A percentile compares a stretch with the other conserved stretches of the same genome.
phyloP scores from a whole-genome alignment of 192 early-diverging fungal species.

The Coemansia sp. region DNA sequence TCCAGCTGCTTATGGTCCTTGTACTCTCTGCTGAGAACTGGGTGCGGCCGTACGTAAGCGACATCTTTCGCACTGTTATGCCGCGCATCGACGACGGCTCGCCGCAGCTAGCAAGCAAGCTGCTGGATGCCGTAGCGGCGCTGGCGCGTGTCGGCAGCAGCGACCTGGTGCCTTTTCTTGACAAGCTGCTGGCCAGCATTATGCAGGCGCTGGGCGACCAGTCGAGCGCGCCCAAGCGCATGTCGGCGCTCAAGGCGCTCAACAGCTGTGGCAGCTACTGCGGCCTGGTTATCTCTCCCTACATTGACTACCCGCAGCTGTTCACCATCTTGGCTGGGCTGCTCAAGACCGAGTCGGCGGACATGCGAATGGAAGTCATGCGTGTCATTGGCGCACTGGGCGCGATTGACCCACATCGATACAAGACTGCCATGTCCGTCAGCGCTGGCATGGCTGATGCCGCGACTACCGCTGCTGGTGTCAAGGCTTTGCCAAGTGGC shows the following conservation, averaged over 20 bases:
- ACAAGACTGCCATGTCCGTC: constrained; percentile 15
- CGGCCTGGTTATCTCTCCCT: constrained; percentile 86
- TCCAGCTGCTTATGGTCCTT: constrained; percentile 69
- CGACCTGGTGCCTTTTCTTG: constrained; percentile 75
- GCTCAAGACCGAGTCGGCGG: constrained; percentile 75
- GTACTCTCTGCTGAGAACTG: constrained; percentile 74
- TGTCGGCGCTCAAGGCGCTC: constrained; percentile 83
- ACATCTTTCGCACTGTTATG: constrained; percentile 79
- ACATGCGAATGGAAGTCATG: constrained; percentile 78
- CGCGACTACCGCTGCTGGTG: background rate
- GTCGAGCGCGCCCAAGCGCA: constrained; percentile 74
- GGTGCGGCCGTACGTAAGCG: constrained; percentile 86
- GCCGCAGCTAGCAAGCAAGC: constrained; percentile 59
- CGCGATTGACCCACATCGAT: constrained; percentile 88
- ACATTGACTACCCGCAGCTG: constrained; percentile 81
- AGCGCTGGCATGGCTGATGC: background rate
- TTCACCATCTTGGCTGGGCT: constrained; percentile 74
- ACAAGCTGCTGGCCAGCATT: constrained; percentile 77
- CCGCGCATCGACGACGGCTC: constrained; percentile 77
- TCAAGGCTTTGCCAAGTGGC: background rate
- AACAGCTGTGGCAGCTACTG: constrained; percentile 83
- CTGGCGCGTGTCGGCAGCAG: constrained; percentile 80
- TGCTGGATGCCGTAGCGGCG: constrained; percentile 63
- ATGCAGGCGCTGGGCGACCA: constrained; percentile 88
- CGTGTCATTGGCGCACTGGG: constrained; percentile 92